Base-by-base conservation (phyloP, 2,329 filamentous ascomycete genomes). In the Sclerotinia borealis region DNA sequence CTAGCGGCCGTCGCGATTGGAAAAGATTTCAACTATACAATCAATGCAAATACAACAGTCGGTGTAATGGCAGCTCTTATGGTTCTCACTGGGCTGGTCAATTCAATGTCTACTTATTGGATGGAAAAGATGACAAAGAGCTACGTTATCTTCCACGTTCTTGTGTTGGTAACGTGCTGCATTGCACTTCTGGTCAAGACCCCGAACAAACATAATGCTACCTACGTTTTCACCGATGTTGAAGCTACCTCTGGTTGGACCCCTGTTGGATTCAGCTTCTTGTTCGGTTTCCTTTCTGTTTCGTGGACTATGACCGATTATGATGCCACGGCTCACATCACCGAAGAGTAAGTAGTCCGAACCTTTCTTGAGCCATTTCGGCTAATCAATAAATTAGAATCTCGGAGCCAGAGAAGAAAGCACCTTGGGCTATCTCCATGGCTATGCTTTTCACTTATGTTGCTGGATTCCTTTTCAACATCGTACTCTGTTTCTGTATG, bases 261-360 rank as follows among this genome's bases (percentile, higher is more conserved):
- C 0, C 82, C 82, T 0, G 73, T 77, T 2, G 83, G 82, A 27
- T 85, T 81, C 72, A 81, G 80, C 3, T 85, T 83, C 70, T 70
- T 85, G n/a, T 85, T 85, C 64, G 83, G 83, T n/a, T 85, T 84
- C 70, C 74, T 86, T 31, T 82, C 80, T 2, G 83, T 84, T 43
- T 79, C 79, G 25, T 86, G 83, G 83, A 85, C 82, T 61, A 85
- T 85, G 82, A 85, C 82, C 4, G 79, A 82, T 68, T 82, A 82
- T 70, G 81, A 79, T 70, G 77, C 77, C 11, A 76, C 75, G n/a
- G 74, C 75, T 15, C 74, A 76, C 68, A 83, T 83, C 59, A 78
- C 80, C 10, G 82, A 84, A 69, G 82, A 84, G 63, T 65, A 59
- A 59, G 72, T 71, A 63, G 64, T 64, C 19, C 19, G 25, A 15